Evolutionary conservation across 1,139 yeast species (phyloP), one percentile per base, ranked within the genome.

Genomic region (Suhomyces guaymorum): DNA sequence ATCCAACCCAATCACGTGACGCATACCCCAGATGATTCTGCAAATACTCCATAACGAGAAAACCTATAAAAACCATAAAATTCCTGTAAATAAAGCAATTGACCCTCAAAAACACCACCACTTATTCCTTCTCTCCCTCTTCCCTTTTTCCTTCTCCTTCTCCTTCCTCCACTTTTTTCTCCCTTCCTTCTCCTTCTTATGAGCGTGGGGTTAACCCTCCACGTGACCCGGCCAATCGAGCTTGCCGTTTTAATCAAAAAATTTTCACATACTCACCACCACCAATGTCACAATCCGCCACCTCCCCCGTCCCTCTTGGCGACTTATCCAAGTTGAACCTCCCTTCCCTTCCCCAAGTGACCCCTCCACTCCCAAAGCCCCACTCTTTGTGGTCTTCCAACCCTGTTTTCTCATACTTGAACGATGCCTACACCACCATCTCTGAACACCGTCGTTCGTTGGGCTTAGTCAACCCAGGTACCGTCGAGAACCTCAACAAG

Each of bases 401-500:
- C 70, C 96, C 96, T 37, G 79, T 87, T 37, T 82, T 86, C 55
- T 78, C 88, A 38, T 87, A 82, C 66, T 70, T 87, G 53, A 82
- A 85, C 61, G 86, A 84, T 57, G 85, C 83, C 42, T 84, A 85
- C 66, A 74, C 68, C 55, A 76, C 82, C 50, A 74, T 92, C 43
- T 64, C 79, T 45, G 82, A 81, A 52, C 95, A 90, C 61, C 82
- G 98, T 63, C 73, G 76, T 42, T 80, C 94, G 8, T 75, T 90
- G 46, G 88, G 89, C 39, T 78, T 92, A 57, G 69, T 78, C 51
- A 88, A 89, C 68, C 98, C 98, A 36, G 98, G 97, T 49, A 84
- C 96, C 46, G 80, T 88, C 61, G 98, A 92, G 70, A 88, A 89
- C 70, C 73, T 92, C 61, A 84, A 80, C 72, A 88, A 88, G 68